These are phyloP conservation scores for Ophiostoma pallidulum DNA, from an alignment of 2,329 filamentous ascomycete genomes.

Conservation along the genomic window DNA sequence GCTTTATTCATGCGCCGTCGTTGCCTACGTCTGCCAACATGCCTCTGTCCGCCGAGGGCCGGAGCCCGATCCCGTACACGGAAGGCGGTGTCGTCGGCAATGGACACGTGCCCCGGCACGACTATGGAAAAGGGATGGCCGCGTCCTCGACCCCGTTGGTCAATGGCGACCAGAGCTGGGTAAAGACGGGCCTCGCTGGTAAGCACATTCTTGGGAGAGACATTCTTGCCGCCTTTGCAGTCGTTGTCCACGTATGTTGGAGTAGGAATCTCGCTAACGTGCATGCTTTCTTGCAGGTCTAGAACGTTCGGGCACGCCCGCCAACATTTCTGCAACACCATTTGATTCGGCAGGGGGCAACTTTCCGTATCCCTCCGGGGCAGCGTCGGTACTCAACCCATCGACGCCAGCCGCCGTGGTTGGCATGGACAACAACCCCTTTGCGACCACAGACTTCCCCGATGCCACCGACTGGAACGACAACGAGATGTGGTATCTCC, in stretches of 20 bases:
- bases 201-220: neutral
- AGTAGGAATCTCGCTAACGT: neutral
- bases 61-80: conserved; percentile 1
- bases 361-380: conserved; percentile 43
- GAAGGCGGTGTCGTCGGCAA: neutral
- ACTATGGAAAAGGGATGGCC: neutral
- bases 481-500: conserved; percentile 59
- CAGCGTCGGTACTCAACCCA: conserved; percentile 38
- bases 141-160: neutral
- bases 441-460: conserved; percentile 32
- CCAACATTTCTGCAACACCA: conserved; percentile 53
- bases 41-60: neutral
- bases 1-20: conserved; percentile 59
- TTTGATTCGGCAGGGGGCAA: conserved; percentile 47
- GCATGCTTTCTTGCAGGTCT: neutral
- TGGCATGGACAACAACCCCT: conserved; percentile 23
- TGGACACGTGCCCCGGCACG: neutral
- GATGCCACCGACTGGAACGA: conserved; percentile 43
- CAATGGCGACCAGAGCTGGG: neutral
- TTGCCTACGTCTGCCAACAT: conserved; percentile 22
- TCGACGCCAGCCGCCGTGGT: conserved; percentile 33
- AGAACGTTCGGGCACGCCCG: conserved; percentile 35
- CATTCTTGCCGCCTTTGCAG: neutral
- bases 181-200: neutral
- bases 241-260: no score